phyloP scores from a whole-genome alignment of 2,329 filamentous ascomycete species.

The Colletotrichum destructivum region DNA sequence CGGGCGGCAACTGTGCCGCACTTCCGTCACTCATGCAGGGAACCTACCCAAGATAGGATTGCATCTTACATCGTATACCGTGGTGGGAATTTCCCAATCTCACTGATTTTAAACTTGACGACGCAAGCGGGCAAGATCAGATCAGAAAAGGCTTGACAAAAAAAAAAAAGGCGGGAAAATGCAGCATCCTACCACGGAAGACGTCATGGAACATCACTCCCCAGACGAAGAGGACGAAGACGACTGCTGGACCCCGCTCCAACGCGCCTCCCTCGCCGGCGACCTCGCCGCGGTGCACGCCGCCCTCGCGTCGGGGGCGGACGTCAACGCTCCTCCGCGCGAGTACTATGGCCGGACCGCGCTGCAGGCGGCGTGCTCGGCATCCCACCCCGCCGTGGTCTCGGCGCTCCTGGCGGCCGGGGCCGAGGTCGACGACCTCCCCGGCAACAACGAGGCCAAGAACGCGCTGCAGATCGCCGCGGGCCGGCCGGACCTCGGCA shows the following conservation, averaged over 20 bases:
- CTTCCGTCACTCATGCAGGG: background rate
- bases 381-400: constrained; percentile 47
- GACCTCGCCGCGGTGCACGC: constrained; percentile 46
- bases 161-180: background rate
- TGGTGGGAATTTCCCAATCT: background rate
- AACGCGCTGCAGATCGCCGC: constrained; percentile 59
- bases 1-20: constrained; percentile 13
- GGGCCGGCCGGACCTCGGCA: constrained; percentile 42
- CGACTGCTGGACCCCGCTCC: constrained; percentile 54
- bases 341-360: constrained; percentile 56
- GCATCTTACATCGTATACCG: background rate
- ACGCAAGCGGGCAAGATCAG: background rate
- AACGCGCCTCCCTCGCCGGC: constrained; percentile 52
- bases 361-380: constrained; percentile 54
- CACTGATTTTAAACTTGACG: background rate
- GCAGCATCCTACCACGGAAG: background rate
- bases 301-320: constrained; percentile 48
- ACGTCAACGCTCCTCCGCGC: constrained; percentile 51
- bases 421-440: constrained; percentile 52
- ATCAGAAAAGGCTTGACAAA: background rate
- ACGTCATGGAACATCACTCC: background rate
- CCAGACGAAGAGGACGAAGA: constrained; percentile 42
- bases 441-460: constrained; percentile 51
- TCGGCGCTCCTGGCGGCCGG: constrained; percentile 49
- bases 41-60: background rate